A percentile compares a stretch with the other conserved stretches of the same genome.
phyloP scores from a whole-genome alignment of 2,329 filamentous ascomycete species.

The Harringtonia lauricola region DNA sequence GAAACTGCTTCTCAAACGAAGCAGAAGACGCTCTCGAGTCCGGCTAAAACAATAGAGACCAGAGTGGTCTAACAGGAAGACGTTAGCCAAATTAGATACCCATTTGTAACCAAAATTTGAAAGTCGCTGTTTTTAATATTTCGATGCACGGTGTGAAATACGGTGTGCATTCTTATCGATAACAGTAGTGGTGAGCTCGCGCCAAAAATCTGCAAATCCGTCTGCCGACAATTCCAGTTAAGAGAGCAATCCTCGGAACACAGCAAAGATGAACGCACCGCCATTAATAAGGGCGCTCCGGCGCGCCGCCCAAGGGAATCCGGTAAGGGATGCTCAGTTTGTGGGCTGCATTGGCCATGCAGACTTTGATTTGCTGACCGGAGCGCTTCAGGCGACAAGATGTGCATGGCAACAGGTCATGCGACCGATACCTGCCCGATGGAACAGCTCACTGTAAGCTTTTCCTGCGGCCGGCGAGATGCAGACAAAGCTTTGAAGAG shows the following conservation, averaged over 20 bases:
- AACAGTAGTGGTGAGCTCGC: slow-evolving; percentile 10
- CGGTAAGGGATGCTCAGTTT: not conserved
- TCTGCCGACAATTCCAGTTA: not conserved
- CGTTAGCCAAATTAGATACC: too few species aligned
- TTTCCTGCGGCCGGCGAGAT: not conserved
- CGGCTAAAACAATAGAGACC: too few species aligned
- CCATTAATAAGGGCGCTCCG: slow-evolving; percentile 25
- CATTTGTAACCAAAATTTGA: too few species aligned
- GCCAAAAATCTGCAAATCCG: slow-evolving; percentile 9
- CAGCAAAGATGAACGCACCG: slow-evolving; percentile 21
- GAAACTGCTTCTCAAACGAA: too few species aligned
- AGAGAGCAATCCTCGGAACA: not conserved
- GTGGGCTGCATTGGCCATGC: too few species aligned
- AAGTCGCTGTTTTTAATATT: not conserved
- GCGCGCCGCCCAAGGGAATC: slow-evolving; percentile 14
- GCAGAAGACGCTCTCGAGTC: too few species aligned
- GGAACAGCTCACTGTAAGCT: slow-evolving; percentile 10
- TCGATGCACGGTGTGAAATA: not conserved
- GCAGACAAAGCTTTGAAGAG: not conserved
- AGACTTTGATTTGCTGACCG: not conserved
- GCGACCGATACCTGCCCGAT: slow-evolving; percentile 5
- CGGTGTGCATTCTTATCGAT: slow-evolving; percentile 16
- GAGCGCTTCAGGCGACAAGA: slow-evolving; percentile 2
- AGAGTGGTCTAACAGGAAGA: too few species aligned
- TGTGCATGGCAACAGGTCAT: slow-evolving; percentile 8